Evolutionary conservation across 345 rosid species (phyloP).

Genomic region (Salix viminalis): DNA sequence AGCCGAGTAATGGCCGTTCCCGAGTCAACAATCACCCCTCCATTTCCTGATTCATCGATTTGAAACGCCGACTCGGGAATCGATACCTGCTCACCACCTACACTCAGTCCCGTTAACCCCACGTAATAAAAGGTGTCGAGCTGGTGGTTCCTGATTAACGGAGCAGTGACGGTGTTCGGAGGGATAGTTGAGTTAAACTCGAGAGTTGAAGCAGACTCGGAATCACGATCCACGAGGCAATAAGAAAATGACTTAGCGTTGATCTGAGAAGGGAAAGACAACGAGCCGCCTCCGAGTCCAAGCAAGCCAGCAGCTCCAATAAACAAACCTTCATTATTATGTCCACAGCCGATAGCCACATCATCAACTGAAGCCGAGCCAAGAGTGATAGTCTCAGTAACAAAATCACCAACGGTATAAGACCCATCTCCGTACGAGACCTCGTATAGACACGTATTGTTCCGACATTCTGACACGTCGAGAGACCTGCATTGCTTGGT

Average conservation of each 20-base stretch:
- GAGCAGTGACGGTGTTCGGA: constrained; percentile 51
- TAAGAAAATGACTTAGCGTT: constrained; percentile 62
- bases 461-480: constrained; percentile 62
- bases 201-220: constrained; percentile 70
- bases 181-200: constrained; percentile 49
- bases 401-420: constrained; percentile 77
- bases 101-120: constrained; percentile 62
- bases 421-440: constrained; percentile 93
- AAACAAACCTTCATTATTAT: constrained; percentile 72
- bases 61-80: constrained; percentile 49
- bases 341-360: constrained; percentile 85
- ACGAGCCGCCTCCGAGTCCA: constrained; percentile 82
- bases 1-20: constrained; percentile 88
- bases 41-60: constrained; percentile 61
- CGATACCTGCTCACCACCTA: constrained; percentile 56
- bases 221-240: constrained; percentile 90
- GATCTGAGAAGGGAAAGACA: constrained; percentile 75
- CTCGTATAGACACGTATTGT: constrained; percentile 68
- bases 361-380: constrained; percentile 52
- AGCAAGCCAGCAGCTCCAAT: constrained; percentile 83
- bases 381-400: constrained; percentile 64
- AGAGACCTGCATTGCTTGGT: constrained; percentile 59
- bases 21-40: constrained; percentile 83
- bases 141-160: constrained; percentile 60
- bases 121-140: constrained; percentile 73